phyloP scores from a whole-genome alignment of 192 early-diverging fungal species.

The Radiomyces spectabilis region DNA sequence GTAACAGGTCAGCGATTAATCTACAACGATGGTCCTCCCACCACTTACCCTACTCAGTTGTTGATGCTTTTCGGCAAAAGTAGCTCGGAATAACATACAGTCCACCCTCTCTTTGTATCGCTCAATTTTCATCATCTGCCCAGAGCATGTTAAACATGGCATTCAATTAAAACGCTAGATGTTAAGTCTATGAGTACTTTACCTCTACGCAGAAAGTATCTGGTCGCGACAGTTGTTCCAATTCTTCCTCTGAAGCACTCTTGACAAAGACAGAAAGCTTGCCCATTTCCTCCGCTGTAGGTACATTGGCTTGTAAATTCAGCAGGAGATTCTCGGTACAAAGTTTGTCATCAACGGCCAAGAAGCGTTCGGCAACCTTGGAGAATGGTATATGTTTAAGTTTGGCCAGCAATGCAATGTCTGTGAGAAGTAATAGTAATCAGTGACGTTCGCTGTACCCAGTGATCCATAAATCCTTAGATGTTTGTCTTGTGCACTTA shows the following conservation, averaged over 20 bases:
- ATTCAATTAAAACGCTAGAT: neutral
- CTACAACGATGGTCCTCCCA: neutral
- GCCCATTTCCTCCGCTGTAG: constrained; percentile 71
- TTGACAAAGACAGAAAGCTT: constrained; percentile 62
- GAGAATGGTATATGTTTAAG: constrained; percentile 60
- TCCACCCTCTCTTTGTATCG: constrained; percentile 70
- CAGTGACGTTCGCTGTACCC: neutral
- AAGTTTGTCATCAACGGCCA: constrained; percentile 58
- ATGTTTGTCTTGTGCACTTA: constrained; percentile 6
- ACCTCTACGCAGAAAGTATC: constrained; percentile 69
- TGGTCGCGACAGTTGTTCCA: constrained; percentile 52
- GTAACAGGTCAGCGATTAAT: neutral
- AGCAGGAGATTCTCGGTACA: constrained; percentile 55
- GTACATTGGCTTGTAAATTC: constrained; percentile 62
- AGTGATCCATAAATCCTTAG: neutral
- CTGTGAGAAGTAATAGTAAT: constrained; percentile 3
- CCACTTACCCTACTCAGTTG: constrained; percentile 48
- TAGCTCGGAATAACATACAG: constrained; percentile 56
- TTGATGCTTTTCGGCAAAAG: constrained; percentile 58
- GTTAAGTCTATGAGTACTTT: neutral
- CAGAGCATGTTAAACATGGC: neutral
- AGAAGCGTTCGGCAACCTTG: constrained; percentile 55
- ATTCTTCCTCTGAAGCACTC: constrained; percentile 53
- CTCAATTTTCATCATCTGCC: constrained; percentile 64
- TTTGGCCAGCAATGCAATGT: constrained; percentile 32